Evolutionary conservation across 2,329 filamentous ascomycete genomes (phyloP), one percentile per base, ranked within the genome.

Genomic region (Claviceps monticola): DNA sequence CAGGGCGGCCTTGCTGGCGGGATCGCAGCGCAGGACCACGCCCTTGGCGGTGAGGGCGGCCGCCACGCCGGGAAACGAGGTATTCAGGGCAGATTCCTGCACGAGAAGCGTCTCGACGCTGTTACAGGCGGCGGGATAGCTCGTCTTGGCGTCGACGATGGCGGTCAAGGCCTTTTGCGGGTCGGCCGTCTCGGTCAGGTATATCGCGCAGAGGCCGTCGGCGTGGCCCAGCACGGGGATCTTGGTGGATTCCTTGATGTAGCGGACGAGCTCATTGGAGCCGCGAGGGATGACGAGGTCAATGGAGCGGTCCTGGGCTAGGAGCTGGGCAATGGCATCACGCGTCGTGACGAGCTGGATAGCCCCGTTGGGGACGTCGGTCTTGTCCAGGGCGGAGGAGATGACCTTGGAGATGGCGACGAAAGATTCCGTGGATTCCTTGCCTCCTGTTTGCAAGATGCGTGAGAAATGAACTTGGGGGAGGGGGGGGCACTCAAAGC

Each of bases 191-290:
- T 75, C 74, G 61, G 93, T 86, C 49, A 98, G 75, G 68, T 93
- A 98, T 56, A 88, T 81, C 56, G 82, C 79, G 71, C 93, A 98
- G 53, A 97, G 77, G 38, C 93, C 93, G 65, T 98, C 93, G 23
- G 93, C 93, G 65, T 98, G 93, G 56, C 93, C 93, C 23, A 98
- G 80, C 1, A 98, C 93, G 1, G 93, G 93, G 60, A 98, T 97
- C 63, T 88, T 88, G 50, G 93, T 96, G 57, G 85, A 84, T 45
- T 82, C 78, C 69, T 97, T 96, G 68, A 96, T 88, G 68, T 88
- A 88, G 53, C 86, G 79, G 42, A 96, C 90, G 8, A 96, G 79
- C 51, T 95, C 88, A 68, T 95, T 95, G 51, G 85, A 87, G 48
- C 90, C 90, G 41, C 93, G 79, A 2, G 93, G 93, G 59, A 98